Conservation (phyloP, 257 asterid genomes). For the Nicotiana sylvestris region DNA sequence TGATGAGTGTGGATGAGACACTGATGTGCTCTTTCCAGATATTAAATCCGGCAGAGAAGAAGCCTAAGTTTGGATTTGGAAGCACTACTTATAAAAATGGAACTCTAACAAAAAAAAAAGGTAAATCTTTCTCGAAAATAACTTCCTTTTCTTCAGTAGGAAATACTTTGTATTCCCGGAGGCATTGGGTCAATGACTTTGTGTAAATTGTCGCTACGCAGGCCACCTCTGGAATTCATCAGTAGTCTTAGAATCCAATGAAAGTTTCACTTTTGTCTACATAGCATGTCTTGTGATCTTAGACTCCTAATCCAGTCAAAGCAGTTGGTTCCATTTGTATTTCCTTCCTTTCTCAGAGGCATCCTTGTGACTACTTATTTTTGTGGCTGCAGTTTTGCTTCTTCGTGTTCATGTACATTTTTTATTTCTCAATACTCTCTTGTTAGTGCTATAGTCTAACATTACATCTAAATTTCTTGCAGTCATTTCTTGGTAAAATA, state of each 20-base stretch:
- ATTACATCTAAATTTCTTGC: slow-evolving; percentile 20
- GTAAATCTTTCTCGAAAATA: slow-evolving; percentile 18
- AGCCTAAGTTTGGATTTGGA: slow-evolving; percentile 65
- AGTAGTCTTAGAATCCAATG: not conserved
- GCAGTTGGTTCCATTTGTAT: not conserved
- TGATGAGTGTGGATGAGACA: slow-evolving; percentile 87
- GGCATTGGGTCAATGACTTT: not conserved
- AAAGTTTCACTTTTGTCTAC: not conserved
- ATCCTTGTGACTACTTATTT: too few species aligned
- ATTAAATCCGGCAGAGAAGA: slow-evolving; percentile 71
- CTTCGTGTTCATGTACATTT: not conserved
- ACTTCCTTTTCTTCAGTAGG: not conserved
- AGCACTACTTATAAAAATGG: slow-evolving; percentile 54
- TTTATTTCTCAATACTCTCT: not conserved
- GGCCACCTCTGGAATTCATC: not conserved
- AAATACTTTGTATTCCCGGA: not conserved
- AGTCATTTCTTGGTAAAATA: slow-evolving; percentile 67
- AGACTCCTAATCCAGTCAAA: not conserved
- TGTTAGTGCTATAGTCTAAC: not conserved
- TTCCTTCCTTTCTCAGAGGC: not conserved
- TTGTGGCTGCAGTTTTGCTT: not conserved
- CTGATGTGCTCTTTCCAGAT: slow-evolving; percentile 87
- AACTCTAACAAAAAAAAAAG: slow-evolving; percentile 47
- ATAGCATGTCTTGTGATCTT: not conserved
- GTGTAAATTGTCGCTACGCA: not conserved